Evolutionary conservation across 2,329 filamentous ascomycete species (phyloP), one percentile per base, ranked within the genome.

Genomic region (Aotearoamyces nothofagi): DNA sequence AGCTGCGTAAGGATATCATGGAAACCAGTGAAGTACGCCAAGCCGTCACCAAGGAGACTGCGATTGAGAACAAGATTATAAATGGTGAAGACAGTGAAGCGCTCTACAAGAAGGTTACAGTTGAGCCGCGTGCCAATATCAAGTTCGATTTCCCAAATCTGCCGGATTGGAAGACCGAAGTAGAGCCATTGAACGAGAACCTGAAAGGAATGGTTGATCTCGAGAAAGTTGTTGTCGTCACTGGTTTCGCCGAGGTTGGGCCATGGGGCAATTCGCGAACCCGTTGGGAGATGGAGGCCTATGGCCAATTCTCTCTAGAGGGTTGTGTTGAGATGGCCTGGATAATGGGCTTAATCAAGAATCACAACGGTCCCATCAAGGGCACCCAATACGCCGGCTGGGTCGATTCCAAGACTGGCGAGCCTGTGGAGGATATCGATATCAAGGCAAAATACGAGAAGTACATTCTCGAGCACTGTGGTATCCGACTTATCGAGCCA

Each of bases 311-410:
- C 61, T 96, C 90, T 6, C 71, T 98, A 9, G 92, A 98, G 56
- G 90, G 90, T 16, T 96, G 90, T 47, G 78, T 98, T 35, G 90
- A 98, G 58, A 98, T 98, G 90, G 86, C 90, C 17, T 98, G 90
- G 90, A 83, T 98, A 55, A 98, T 96, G 87, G 90, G 90, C 49
- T 73, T 96, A 35, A 96, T 98, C 63, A 94, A 87, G 67, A 92
- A 98, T 56, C 82, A 93, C 63, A 96, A 96, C 44, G 90, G 90
- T 11, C 76, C 78, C 17, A 72, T 98, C 53, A 98, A 98, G 63
- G 90, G 90, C 52, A 79, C 92, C 61, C 79, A 79, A 39, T 96
- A 98, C 60, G 83, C 87, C 41, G 90, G 90, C 43, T 98, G 82
- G 84, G 82, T 98, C 34, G 90, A 98, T 49, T 67, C 74, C 51